Evolutionary conservation across 1,139 yeast species (phyloP).

Genomic region (Kazachstania sp.): DNA sequence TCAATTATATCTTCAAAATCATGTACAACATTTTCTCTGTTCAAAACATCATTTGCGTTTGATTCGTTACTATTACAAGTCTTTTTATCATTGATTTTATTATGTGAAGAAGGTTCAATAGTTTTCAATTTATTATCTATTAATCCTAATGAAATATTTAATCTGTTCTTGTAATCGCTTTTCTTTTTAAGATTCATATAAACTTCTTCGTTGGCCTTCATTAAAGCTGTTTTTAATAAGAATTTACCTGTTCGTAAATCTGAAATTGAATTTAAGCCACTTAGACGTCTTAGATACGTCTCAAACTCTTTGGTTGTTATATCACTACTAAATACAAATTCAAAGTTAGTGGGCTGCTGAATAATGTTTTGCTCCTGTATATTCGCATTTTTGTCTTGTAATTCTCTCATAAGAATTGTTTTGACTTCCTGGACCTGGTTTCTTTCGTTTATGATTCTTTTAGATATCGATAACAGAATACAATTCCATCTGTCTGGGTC

Average conservation of each 20-base stretch:
- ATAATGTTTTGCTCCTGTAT: neutral
- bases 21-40: conserved; percentile 7
- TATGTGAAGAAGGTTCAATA: conserved; percentile 6
- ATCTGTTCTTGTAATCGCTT: conserved; percentile 26
- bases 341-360: neutral
- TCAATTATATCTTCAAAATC: conserved; percentile 15
- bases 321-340: conserved; percentile 24
- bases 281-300: conserved; percentile 18
- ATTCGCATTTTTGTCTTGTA: conserved; percentile 15
- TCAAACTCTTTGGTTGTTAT: conserved; percentile 22
- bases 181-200: conserved; percentile 15
- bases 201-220: conserved; percentile 8
- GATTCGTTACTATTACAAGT: conserved; percentile 15
- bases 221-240: conserved; percentile 13
- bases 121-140: conserved; percentile 30
- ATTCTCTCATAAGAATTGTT: conserved; percentile 42
- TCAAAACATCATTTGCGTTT: conserved; percentile 15
- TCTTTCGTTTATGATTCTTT: conserved; percentile 62
- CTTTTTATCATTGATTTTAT: conserved; percentile 29
- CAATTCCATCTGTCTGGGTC: conserved; percentile 77
- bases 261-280: conserved; percentile 11
- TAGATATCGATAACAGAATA: conserved; percentile 50
- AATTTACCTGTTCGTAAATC: conserved; percentile 16
- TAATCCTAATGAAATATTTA: conserved; percentile 29
- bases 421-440: conserved; percentile 68